Evolutionary conservation across 148 eudicot species (phyloP), one percentile per base, ranked within the genome.

Genomic region (Beta vulgaris): DNA sequence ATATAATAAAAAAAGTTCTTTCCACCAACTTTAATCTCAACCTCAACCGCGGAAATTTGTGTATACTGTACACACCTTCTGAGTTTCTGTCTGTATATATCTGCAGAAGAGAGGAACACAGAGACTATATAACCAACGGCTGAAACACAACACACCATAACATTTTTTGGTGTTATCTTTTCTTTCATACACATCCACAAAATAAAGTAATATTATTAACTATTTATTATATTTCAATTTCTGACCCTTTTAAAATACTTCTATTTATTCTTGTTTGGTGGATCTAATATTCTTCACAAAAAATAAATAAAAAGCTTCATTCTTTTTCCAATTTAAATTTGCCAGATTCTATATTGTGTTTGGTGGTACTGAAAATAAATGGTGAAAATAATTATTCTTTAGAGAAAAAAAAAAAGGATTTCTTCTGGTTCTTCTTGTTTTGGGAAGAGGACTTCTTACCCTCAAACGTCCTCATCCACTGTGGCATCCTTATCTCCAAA

Each of bases 381-480:
- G 57, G 3, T 9, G 19, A 44, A 61, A 31, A 35, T 25, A 44
- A 7, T 14, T 13, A 23, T n/a, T 7, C 6, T 25, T 12, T 43
- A 21, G 9, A 18, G 9, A 15, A 1, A 62, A 51, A 32, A 62
- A 37, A 28, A 14, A 23, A 31, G 0, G 2, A 34, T 35, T 35
- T 64, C 25, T 21, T 69, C 61, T 34, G 12, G 68, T 76, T 58
- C 35, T 11, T 77, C 39, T 62, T 14, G 36, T 80, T 63, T 69
- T 25, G 42, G 48, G 67, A 71, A 71, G 72, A 61, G 79, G 46
- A 35, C 64, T 62, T 62, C 62, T 49, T 35, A 42, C 73, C 58
- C 79, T 69, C 73, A 65, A 25, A 75, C 72, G 37, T 64, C 78
- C 73, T 58, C 79, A 68, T 76, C 79, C 66, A 55, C 36, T 39